A percentile compares a stretch with the other conserved stretches of the same genome.
phyloP scores from a whole-genome alignment of 208 protist genomes.

The Trypanosoma platydactyli region DNA sequence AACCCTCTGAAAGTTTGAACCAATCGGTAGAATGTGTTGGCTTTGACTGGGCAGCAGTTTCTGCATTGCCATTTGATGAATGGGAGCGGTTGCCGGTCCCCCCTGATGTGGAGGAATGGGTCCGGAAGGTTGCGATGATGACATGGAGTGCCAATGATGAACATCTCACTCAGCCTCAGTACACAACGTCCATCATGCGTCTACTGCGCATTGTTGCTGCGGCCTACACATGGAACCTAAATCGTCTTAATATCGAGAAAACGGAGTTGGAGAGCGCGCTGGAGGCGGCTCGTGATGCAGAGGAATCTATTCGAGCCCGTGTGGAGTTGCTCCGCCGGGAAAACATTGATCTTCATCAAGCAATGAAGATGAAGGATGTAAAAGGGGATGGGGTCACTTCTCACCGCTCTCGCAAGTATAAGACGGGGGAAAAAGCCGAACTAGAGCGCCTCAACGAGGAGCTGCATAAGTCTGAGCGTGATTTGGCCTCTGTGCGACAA shows the following conservation, averaged over 20 bases:
- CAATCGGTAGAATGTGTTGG: neutral
- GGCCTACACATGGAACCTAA: constrained; percentile 42
- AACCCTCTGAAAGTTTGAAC: neutral
- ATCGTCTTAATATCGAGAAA: constrained; percentile 33
- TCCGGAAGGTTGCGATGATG: constrained; percentile 52
- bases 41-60: constrained; percentile 27
- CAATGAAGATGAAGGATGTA: constrained; percentile 1
- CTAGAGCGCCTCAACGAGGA: constrained; percentile 12
- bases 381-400: neutral
- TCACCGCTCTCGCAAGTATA: neutral
- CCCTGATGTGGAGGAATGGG: constrained; percentile 62
- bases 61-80: constrained; percentile 62
- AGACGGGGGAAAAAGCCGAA: constrained; percentile 1
- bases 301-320: constrained; percentile 19
- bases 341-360: constrained; percentile 15
- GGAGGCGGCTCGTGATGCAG: constrained; percentile 6
- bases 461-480: constrained; percentile 10
- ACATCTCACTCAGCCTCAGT: constrained; percentile 62
- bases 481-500: constrained; percentile 17
- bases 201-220: constrained; percentile 61
- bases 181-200: constrained; percentile 47
- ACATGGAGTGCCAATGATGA: constrained; percentile 51
- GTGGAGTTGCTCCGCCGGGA: constrained; percentile 21
- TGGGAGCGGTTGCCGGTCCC: constrained; percentile 51
- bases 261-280: constrained; percentile 38